Evolutionary conservation across 345 rosid genomes (phyloP).

Genomic region (Adansonia digitata): DNA sequence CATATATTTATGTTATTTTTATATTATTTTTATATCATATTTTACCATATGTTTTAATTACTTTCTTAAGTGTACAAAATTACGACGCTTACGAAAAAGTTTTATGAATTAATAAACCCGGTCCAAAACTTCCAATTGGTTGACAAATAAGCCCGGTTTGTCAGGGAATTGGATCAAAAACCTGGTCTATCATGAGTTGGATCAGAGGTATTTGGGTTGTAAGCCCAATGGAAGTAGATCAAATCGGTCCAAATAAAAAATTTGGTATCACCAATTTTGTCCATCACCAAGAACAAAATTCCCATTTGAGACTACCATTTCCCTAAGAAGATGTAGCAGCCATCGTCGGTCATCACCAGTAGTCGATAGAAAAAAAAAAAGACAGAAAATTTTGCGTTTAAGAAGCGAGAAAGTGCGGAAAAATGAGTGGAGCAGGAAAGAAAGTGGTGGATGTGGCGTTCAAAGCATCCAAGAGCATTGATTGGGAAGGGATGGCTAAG

Average conservation of each 20-base stretch:
- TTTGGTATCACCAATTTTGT: not conserved
- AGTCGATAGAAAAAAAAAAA: not conserved
- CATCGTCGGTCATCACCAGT: not conserved
- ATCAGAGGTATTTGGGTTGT: not conserved
- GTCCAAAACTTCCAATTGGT: not conserved
- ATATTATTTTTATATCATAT: too few relatives aligned
- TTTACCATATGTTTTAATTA: too few relatives aligned
- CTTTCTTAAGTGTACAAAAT: too few relatives aligned
- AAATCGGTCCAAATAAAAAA: not conserved
- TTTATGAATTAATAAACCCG: not conserved
- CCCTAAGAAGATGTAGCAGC: not conserved
- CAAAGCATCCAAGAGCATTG: slow-evolving; percentile 78
- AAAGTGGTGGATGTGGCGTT: slow-evolving; percentile 75
- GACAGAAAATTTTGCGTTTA: not conserved
- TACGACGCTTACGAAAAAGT: not conserved
- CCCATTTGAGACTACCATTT: not conserved
- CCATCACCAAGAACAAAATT: not conserved
- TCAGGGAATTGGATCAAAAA: not conserved
- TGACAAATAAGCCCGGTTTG: not conserved
- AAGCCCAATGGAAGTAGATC: not conserved
- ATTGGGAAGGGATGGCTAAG: slow-evolving; percentile 98
- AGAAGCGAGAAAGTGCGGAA: slow-evolving; percentile 22
- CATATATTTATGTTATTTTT: too few relatives aligned
- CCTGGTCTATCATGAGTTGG: not conserved
- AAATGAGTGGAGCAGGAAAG: slow-evolving; percentile 91